Conservation (phyloP, 257 asterid species). For the Solanum arcanum region DNA sequence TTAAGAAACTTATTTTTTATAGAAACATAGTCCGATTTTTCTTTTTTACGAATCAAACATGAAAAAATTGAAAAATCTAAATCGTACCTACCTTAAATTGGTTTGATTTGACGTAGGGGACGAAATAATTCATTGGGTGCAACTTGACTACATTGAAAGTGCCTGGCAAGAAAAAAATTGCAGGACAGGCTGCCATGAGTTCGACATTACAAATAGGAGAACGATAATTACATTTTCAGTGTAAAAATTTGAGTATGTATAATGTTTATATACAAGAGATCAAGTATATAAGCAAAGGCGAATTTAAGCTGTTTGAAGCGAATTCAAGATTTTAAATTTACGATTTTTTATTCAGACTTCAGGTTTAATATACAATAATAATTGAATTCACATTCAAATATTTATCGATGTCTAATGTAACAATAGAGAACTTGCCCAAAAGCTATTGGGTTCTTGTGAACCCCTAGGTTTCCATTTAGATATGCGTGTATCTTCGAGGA, state of each 20-base stretch:
- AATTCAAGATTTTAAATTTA: background rate
- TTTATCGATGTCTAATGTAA: background rate
- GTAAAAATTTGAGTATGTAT: background rate
- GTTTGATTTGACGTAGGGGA: background rate
- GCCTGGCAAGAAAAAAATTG: background rate
- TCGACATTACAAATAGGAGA: background rate
- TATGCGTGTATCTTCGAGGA: background rate
- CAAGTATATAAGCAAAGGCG: background rate
- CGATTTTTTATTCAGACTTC: background rate
- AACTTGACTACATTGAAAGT: background rate
- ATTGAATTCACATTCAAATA: background rate
- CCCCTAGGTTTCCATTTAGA: background rate
- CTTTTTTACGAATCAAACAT: background rate
- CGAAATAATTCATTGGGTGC: background rate
- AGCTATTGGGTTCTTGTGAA: background rate
- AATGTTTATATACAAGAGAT: background rate
- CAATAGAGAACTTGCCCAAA: background rate
- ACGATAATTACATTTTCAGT: background rate
- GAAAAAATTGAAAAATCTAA: background rate
- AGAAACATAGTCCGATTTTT: fast-evolving
- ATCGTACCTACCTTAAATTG: background rate
- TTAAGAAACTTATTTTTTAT: no score
- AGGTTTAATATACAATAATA: background rate
- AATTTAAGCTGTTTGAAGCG: fast-evolving
- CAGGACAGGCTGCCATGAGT: background rate